phyloP scores from a whole-genome alignment of 2,329 filamentous ascomycete genomes.

The Metarhizium sp. region DNA sequence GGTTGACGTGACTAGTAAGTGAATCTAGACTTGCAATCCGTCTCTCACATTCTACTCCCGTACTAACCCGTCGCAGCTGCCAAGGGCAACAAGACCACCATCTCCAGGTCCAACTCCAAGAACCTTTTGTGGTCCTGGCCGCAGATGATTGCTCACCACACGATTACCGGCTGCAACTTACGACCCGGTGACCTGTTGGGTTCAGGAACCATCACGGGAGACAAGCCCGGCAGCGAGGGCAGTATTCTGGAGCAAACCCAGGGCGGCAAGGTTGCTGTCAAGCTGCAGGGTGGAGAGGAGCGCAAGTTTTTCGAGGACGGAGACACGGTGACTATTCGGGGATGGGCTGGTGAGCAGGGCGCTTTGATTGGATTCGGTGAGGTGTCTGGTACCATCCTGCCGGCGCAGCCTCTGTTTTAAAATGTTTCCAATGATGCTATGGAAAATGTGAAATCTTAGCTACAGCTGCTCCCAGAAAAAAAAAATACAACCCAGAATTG shows the following conservation, averaged over 20 bases:
- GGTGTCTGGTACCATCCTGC: constrained; percentile 51
- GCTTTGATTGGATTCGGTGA: constrained; percentile 70
- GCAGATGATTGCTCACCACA: constrained; percentile 78
- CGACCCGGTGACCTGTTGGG: constrained; percentile 67
- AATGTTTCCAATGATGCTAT: not conserved
- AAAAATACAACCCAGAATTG: no score
- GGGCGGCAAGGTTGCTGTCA: constrained; percentile 56
- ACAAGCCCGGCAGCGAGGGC: constrained; percentile 53
- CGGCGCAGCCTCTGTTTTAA: constrained; percentile 21
- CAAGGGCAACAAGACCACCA: constrained; percentile 20
- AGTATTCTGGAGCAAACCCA: constrained; percentile 64
- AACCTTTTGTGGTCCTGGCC: constrained; percentile 69
- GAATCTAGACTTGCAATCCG: not conserved
- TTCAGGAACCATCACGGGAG: constrained; percentile 66
- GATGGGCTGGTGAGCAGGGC: constrained; percentile 56
- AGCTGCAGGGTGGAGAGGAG: constrained; percentile 54
- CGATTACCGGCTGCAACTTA: constrained; percentile 67
- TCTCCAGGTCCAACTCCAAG: constrained; percentile 24
- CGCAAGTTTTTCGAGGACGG: constrained; percentile 67
- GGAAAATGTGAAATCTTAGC: not conserved
- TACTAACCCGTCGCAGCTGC: constrained; percentile 14
- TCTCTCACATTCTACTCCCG: not conserved
- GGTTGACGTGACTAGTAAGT: constrained; percentile 29
- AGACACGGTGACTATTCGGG: constrained; percentile 58
- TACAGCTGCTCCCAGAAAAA: not conserved